Base-by-base conservation (phyloP, 2,329 filamentous ascomycete species). In the Pseudogymnoascus sp. region DNA sequence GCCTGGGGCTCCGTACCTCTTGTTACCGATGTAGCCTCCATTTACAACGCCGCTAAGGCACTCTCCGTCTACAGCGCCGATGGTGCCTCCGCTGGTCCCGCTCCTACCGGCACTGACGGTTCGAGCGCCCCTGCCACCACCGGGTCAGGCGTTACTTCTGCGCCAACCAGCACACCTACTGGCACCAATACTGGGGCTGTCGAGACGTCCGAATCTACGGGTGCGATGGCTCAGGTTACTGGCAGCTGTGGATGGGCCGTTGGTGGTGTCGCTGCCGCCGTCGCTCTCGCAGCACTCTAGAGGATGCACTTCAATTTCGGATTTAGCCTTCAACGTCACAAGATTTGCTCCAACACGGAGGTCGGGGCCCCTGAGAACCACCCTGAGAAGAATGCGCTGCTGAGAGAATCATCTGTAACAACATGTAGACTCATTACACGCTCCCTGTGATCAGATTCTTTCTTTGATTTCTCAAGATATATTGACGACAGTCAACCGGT, bases 201-300 rank as follows among this genome's bases (percentile, higher is more conserved):
- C 31, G 9, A 29, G 33, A 15, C 58, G 8, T 27, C 35, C 6
- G n/a, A n/a, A 38, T 59, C 58, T 3, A 59, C 58, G n/a, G 58
- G 58, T 59, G 58, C 31, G 58, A 59, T 39, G 35, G 31, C 58
- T 39, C 58, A 59, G 17, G 39, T 59, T 15, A 59, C 58, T 10
- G 58, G 58, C 25, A 39, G 35, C 15, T 12, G 35, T 15, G 27
- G 58, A 39, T 59, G 58, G 58, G 58, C 58, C 15, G 33, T 59
- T 17, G 48, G 48, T 4, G 48, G 48, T 55, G 35, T 59, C 25
- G 33, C 58, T n/a, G 58, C 58, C 21, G 58, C 58, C 33, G 35
- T 59, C 35, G 48, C 48, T 35, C 48, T 55, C n/a, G 48, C 48
- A 21, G 48, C 48, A 12, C 35, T 55, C 15, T 55, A 55, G 27